phyloP scores from a whole-genome alignment of 1,284 basidiomycete species.

The Athelia sp. region DNA sequence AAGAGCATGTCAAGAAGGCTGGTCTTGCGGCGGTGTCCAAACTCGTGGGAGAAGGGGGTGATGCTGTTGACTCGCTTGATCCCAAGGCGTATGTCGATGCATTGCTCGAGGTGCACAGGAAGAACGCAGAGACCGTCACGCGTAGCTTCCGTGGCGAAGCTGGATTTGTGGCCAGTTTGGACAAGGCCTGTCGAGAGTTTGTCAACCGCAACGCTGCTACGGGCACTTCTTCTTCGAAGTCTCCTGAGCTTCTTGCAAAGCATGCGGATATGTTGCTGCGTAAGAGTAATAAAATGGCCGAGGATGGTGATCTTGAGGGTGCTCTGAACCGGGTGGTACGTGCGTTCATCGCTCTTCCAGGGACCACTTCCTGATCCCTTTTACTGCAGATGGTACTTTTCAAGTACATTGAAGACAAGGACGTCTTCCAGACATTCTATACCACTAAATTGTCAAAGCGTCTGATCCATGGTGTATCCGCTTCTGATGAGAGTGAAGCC shows the following conservation, averaged over 20 bases:
- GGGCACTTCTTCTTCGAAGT: slow-evolving; percentile 78
- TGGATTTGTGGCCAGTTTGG: slow-evolving; percentile 92
- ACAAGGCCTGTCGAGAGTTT: slow-evolving; percentile 95
- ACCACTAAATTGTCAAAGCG: slow-evolving; percentile 95
- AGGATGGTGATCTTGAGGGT: slow-evolving; percentile 87
- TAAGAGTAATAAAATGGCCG: slow-evolving; percentile 95
- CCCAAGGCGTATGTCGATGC: slow-evolving; percentile 96
- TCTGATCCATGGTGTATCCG: slow-evolving; percentile 88
- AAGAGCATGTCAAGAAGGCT: slow-evolving; percentile 89
- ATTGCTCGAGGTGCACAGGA: slow-evolving; percentile 85
- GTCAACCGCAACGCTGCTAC: slow-evolving; percentile 94
- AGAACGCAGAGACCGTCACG: slow-evolving; percentile 88
- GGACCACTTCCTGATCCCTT: slow-evolving; percentile 4
- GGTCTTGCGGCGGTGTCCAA: slow-evolving; percentile 85
- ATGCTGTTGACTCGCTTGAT: slow-evolving; percentile 62
- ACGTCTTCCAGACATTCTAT: slow-evolving; percentile 99
- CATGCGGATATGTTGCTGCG: slow-evolving; percentile 89
- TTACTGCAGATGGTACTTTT: slow-evolving; percentile 88
- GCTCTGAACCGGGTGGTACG: slow-evolving; percentile 88
- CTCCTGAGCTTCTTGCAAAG: slow-evolving; percentile 92
- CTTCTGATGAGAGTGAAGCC: slow-evolving; percentile 95
- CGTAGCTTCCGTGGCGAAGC: slow-evolving; percentile 92
- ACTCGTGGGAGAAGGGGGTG: slow-evolving; percentile 66
- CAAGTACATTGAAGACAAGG: slow-evolving; percentile 99
- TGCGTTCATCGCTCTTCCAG: slow-evolving; percentile 12